Percentiles rank a stretch among this genome's conserved stretches.
These are phyloP conservation scores for Boletus reticuloceps DNA, from an alignment of 768 basidiomycete species.

Conservation along the genomic window DNA sequence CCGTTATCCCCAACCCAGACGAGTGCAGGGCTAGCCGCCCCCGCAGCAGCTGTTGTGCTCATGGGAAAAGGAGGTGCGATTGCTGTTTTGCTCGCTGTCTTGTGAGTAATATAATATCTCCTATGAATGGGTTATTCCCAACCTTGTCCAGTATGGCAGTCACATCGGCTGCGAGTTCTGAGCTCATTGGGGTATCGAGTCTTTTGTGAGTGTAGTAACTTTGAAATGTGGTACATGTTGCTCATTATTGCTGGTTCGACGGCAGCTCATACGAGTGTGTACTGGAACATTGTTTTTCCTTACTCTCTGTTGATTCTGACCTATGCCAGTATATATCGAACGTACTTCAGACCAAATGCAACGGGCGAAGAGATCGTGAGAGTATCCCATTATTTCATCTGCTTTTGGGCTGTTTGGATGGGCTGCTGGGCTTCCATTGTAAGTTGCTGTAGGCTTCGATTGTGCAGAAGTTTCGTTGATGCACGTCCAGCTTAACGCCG, in stretches of 20 bases:
- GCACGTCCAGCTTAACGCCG: constrained; percentile 39
- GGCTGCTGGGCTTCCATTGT: constrained; percentile 42
- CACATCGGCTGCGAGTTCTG: constrained; percentile 44
- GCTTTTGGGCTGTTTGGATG: constrained; percentile 45
- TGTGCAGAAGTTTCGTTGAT: background rate
- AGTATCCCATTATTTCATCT: constrained; percentile 39
- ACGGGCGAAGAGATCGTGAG: constrained; percentile 40
- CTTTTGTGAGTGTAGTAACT: constrained; percentile 36
- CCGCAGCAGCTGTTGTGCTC: constrained; percentile 45
- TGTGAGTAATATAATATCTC: constrained; percentile 19
- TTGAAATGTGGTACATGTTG: background rate
- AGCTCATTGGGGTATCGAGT: constrained; percentile 44
- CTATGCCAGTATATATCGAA: constrained; percentile 33
- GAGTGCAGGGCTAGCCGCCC: constrained; percentile 45
- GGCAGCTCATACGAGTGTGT: constrained; percentile 45
- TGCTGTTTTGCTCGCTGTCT: constrained; percentile 41
- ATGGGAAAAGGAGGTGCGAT: constrained; percentile 46
- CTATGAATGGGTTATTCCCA: background rate
- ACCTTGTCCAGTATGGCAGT: constrained; percentile 39
- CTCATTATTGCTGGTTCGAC: background rate
- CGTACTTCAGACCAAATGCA: constrained; percentile 38
- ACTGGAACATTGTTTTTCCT: background rate
- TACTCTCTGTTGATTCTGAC: background rate
- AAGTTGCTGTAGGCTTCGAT: background rate
- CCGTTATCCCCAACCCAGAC: constrained; percentile 32